A percentile compares a stretch with the other conserved stretches of the same genome.
Evolutionary conservation across 2,329 filamentous ascomycete genomes (phyloP).

Genomic region (Remersonia thermophila): DNA sequence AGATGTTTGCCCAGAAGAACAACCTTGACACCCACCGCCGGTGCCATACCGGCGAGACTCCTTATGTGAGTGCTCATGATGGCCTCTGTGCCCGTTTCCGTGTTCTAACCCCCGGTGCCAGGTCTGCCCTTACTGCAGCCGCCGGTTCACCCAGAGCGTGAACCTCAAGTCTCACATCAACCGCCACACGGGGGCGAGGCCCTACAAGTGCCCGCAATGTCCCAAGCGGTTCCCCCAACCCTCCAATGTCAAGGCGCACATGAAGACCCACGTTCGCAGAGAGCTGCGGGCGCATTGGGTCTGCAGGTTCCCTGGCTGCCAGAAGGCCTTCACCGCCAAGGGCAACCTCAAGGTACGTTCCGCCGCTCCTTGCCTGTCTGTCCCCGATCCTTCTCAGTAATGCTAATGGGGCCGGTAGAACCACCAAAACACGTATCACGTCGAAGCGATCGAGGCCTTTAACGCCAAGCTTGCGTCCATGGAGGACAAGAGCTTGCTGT

Average conservation of each 20-base stretch:
- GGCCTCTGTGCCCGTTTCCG: neutral
- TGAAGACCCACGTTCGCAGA: conserved; percentile 62
- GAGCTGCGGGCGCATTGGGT: conserved; percentile 52
- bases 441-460: conserved; percentile 55
- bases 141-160: conserved; percentile 77
- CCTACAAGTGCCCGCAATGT: conserved; percentile 68
- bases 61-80: conserved; percentile 52
- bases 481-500: conserved; percentile 49
- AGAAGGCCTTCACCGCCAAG: conserved; percentile 78
- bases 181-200: conserved; percentile 76
- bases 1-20: conserved; percentile 82
- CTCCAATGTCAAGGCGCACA: conserved; percentile 74
- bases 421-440: conserved; percentile 91
- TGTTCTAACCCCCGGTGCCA: conserved; percentile 22
- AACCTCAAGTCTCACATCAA: conserved; percentile 89
- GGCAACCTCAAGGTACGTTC: conserved; percentile 76
- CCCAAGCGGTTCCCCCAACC: conserved; percentile 74
- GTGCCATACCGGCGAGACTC: conserved; percentile 80
- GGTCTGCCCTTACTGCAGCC: conserved; percentile 63
- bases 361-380: neutral
- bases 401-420: conserved; percentile 39
- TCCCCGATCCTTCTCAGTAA: neutral
- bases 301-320: conserved; percentile 72
- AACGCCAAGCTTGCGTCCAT: conserved; percentile 58
- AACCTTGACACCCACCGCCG: conserved; percentile 83